These are phyloP conservation scores for Cenchrus fungigraminus DNA, from an alignment of 176 grass and related monocot species.

Conservation along the genomic window DNA sequence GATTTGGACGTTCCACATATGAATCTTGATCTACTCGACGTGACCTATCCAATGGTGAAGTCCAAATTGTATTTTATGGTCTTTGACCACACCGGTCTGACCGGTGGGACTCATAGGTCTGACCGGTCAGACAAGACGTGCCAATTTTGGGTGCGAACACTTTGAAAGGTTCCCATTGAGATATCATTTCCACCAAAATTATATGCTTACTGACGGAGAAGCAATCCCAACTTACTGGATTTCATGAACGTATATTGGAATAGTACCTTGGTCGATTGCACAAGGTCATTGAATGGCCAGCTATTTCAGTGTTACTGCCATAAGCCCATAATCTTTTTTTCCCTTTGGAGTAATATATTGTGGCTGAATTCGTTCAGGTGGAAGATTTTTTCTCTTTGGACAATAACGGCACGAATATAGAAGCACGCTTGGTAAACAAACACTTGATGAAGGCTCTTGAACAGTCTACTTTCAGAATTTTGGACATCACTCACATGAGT, in stretches of 20 bases:
- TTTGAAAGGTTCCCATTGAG: neutral
- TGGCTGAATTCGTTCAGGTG: conserved; percentile 46
- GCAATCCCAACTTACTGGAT: neutral
- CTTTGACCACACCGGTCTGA: too few species aligned
- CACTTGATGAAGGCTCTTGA: conserved; percentile 57
- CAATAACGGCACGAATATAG: conserved; percentile 73
- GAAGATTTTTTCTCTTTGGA: conserved; percentile 74
- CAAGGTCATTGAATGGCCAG: neutral
- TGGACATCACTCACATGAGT: conserved; percentile 79
- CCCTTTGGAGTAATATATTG: neutral
- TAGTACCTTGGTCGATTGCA: neutral
- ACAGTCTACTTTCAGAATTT: conserved; percentile 63
- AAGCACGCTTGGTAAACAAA: conserved; percentile 68
- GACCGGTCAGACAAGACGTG: too few species aligned
- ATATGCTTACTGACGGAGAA: neutral
- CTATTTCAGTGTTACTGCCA: neutral
- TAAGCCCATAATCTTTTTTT: neutral
- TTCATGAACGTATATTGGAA: neutral
- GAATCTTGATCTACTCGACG: too few species aligned
- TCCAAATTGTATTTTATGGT: too few species aligned
- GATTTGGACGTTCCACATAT: too few species aligned
- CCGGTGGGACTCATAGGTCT: too few species aligned
- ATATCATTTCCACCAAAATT: neutral
- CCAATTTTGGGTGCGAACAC: too few species aligned
- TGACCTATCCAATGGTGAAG: too few species aligned